phyloP scores from a whole-genome alignment of 2,329 filamentous ascomycete species.

The Penicillium sp. region DNA sequence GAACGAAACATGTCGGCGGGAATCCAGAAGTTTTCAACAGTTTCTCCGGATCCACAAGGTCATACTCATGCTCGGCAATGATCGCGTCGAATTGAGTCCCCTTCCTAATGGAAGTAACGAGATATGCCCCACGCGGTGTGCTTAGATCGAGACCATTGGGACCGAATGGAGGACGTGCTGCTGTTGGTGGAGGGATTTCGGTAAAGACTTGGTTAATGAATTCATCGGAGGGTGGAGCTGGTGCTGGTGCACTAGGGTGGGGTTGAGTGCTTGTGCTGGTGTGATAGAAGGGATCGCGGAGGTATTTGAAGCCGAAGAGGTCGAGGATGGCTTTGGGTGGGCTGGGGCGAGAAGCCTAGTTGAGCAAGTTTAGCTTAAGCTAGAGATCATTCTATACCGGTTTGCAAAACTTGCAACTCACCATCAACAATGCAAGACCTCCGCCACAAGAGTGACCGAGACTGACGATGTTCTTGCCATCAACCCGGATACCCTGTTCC shows the following conservation, averaged over 20 bases:
- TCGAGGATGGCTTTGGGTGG: background rate
- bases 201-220: slow-evolving; percentile 1
- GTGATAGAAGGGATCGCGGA: background rate
- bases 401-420: background rate
- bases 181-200: background rate
- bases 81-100: background rate
- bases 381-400: background rate
- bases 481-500: background rate
- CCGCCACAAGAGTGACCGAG: background rate
- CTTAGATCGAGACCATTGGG: background rate
- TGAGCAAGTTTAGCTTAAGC: background rate
- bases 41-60: background rate
- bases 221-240: background rate
- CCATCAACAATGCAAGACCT: background rate
- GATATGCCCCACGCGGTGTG: background rate
- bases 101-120: background rate
- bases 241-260: background rate
- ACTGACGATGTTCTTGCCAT: background rate
- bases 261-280: background rate
- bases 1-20: background rate
- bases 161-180: background rate
- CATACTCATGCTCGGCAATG: background rate
- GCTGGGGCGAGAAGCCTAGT: background rate
- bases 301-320: background rate
- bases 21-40: background rate